phyloP scores from a whole-genome alignment of 345 rosid species.

The Adansonia digitata region DNA sequence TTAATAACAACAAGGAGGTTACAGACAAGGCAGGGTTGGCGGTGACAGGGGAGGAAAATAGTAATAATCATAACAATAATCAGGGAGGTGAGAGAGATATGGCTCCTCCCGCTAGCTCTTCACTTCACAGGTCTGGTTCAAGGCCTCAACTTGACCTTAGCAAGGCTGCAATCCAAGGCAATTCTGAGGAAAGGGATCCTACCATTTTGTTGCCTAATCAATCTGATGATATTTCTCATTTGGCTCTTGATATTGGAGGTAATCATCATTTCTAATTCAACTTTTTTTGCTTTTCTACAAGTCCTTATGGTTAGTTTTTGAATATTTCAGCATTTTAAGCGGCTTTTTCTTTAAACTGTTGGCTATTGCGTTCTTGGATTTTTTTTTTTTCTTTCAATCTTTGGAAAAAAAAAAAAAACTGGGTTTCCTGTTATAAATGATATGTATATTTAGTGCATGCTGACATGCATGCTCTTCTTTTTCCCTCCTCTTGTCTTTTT shows the following conservation, averaged over 20 bases:
- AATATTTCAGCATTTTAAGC: neutral
- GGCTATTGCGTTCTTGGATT: neutral
- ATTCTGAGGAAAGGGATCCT: constrained; percentile 86
- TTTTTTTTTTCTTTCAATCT: neutral
- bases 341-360: neutral
- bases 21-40: constrained; percentile 28
- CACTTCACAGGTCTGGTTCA: constrained; percentile 87
- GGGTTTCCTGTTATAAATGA: neutral
- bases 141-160: constrained; percentile 95
- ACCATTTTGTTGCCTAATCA: constrained; percentile 95
- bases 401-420: neutral
- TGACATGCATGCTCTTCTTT: neutral
- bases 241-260: constrained; percentile 99
- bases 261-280: neutral
- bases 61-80: constrained; percentile 9
- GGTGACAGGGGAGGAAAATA: constrained; percentile 25
- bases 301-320: neutral
- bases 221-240: constrained; percentile 93
- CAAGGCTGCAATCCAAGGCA: constrained; percentile 95
- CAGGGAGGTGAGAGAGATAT: constrained; percentile 54
- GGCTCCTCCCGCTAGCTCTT: constrained; percentile 48
- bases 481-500: neutral
- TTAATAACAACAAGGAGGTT: constrained; percentile 9
- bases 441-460: neutral
- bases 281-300: neutral